Evolutionary conservation across 192 early-diverging fungal species (phyloP).

Genomic region (Spinellus fusiger): DNA sequence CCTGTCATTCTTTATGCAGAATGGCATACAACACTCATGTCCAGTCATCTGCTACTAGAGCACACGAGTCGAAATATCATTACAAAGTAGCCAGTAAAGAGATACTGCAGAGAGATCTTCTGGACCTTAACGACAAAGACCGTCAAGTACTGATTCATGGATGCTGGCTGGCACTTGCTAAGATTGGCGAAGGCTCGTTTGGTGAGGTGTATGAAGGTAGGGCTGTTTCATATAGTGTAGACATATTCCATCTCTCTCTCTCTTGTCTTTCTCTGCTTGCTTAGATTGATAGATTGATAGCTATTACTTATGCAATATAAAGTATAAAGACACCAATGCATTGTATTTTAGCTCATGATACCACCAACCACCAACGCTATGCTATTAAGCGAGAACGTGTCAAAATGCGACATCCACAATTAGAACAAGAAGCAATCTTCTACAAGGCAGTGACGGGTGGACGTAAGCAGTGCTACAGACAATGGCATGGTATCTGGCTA

Average conservation of each 20-base stretch:
- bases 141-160: slow-evolving; percentile 38
- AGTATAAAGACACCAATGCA: background rate
- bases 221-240: background rate
- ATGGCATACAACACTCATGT: no score
- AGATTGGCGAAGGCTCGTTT: slow-evolving; percentile 59
- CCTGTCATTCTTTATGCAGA: no score
- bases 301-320: background rate
- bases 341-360: slow-evolving; percentile 36
- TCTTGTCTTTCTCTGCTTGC: background rate
- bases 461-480: slow-evolving; percentile 25
- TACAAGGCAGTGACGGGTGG: slow-evolving; percentile 39
- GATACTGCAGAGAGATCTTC: slow-evolving; percentile 14
- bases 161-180: slow-evolving; percentile 46
- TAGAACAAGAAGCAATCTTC: slow-evolving; percentile 41
- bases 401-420: slow-evolving; percentile 37
- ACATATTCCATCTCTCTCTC: background rate
- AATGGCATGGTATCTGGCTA: background rate
- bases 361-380: slow-evolving; percentile 34
- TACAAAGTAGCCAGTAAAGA: background rate
- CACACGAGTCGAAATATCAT: background rate
- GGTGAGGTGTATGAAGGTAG: slow-evolving; percentile 59
- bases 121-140: slow-evolving; percentile 10
- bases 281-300: no score
- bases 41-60: no score
- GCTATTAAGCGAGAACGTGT: slow-evolving; percentile 48